Base-by-base conservation (phyloP, 768 basidiomycete species). In the Strobilomyces echinocephalus region DNA sequence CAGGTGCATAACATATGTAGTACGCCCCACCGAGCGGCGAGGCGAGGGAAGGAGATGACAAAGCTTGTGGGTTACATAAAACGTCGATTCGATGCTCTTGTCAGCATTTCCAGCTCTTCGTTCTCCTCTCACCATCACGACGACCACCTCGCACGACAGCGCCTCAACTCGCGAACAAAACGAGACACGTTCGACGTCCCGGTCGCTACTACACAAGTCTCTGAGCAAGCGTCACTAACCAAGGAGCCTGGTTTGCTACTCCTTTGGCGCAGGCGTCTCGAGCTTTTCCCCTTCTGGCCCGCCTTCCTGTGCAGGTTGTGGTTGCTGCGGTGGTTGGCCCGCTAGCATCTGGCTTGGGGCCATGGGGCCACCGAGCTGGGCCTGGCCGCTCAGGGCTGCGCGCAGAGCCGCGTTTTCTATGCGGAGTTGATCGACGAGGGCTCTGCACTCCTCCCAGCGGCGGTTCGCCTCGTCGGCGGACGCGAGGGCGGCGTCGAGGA, bases 391-490 rank as follows among this genome's bases (percentile, higher is more conserved):
- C 49, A 91, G 78, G 3, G 85, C 85, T 0, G 85, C 84, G 9
- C 89, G 79, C 4, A 92, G 74, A 2, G 86, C 83, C 8, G 88
- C 80, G 53, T 91, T 93, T 71, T 93, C 91, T 47, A 89, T 80
- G 41, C 91, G 83, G 8, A 93, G 79, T 66, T 89, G 87, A 67
- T 93, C 91, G n/a, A 91, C 87, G 51, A 93, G 78, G 2, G 84
- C 82, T n/a, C 91, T 84, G 58, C 90, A 92, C 59, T 93, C 91
- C 62, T 92, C 91, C 88, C 89, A 91, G 16, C 91, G 84, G 12
- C 89, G 78, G 64, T 91, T 91, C 10, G 91, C 91, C 65, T 91
- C 91, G 65, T 93, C 90, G 4, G 89, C 90, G 0, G 86, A 88
- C 2, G 88, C 85, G 10, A 93, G 80, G 1, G 91, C 91, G 15